phyloP scores from a whole-genome alignment of 805 yeast genomes.

The Blastobotrys terrestris region DNA sequence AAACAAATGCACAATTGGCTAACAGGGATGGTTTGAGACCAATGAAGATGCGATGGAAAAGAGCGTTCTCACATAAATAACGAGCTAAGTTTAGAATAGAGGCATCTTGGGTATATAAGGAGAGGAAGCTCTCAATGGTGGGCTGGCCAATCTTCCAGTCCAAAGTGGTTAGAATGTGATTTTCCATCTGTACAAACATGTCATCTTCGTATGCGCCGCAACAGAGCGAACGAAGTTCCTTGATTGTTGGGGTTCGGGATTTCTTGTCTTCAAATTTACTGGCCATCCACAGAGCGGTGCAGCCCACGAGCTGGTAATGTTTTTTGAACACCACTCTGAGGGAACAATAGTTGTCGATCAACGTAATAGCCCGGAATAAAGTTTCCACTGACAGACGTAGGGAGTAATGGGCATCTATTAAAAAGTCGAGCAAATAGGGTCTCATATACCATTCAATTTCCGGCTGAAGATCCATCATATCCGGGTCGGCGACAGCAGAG shows the following conservation, averaged over 20 bases:
- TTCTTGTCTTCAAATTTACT: slow-evolving; percentile 75
- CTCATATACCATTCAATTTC: slow-evolving; percentile 72
- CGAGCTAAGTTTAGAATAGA: slow-evolving; percentile 27
- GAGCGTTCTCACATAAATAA: slow-evolving; percentile 34
- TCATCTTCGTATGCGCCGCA: slow-evolving; percentile 57
- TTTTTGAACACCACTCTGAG: slow-evolving; percentile 77
- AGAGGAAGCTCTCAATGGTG: slow-evolving; percentile 41
- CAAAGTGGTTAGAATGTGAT: slow-evolving; percentile 63
- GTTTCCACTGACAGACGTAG: slow-evolving; percentile 61
- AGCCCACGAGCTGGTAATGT: slow-evolving; percentile 84
- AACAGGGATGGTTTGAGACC: slow-evolving; percentile 29
- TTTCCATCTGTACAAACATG: slow-evolving; percentile 70
- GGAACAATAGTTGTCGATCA: slow-evolving; percentile 88
- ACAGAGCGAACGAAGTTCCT: slow-evolving; percentile 67
- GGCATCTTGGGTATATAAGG: slow-evolving; percentile 15
- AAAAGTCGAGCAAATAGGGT: slow-evolving; percentile 68
- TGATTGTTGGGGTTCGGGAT: slow-evolving; percentile 65
- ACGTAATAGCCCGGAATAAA: slow-evolving; percentile 60
- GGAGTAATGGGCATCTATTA: slow-evolving; percentile 58
- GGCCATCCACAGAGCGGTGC: slow-evolving; percentile 90
- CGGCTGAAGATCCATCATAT: slow-evolving; percentile 80
- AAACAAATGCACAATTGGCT: slow-evolving; percentile 29
- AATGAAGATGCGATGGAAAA: slow-evolving; percentile 30
- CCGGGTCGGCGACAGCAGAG: slow-evolving; percentile 31
- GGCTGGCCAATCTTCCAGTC: slow-evolving; percentile 71